Conservation (phyloP, 1,139 yeast genomes). For the Taphrina wiesneri region DNA sequence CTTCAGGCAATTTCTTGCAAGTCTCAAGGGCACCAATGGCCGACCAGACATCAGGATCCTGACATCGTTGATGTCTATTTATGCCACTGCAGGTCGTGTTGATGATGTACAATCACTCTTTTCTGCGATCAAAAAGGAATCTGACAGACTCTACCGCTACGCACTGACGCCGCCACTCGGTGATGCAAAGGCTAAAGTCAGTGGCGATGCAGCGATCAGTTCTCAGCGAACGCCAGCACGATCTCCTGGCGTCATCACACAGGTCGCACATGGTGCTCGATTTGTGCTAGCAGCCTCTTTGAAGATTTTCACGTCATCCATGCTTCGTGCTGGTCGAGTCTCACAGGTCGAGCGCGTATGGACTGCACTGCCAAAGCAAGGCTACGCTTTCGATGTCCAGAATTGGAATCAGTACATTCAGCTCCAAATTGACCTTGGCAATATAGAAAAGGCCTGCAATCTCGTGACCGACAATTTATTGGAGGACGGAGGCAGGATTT, state of each 20-base stretch:
- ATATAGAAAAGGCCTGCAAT: conserved; percentile 9
- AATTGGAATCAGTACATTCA: conserved; percentile 30
- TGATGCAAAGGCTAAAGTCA: neutral
- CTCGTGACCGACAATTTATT: neutral
- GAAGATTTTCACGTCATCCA: conserved; percentile 5
- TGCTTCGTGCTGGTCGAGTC: conserved; percentile 10
- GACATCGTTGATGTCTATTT: conserved; percentile 10
- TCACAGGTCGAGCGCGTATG: conserved; percentile 22
- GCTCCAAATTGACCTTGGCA: conserved; percentile 6
- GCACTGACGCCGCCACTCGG: neutral
- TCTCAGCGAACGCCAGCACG: neutral
- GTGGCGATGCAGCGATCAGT: neutral
- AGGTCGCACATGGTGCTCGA: conserved; percentile 23
- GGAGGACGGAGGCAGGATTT: neutral
- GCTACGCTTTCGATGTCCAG: conserved; percentile 22
- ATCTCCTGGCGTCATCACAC: conserved; percentile 1
- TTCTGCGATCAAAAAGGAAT: conserved; percentile 20
- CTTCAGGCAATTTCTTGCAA: conserved; percentile 15
- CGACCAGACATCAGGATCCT: conserved; percentile 21
- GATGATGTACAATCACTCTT: conserved; percentile 23
- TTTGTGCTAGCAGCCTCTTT: conserved; percentile 12
- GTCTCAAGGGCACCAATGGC: conserved; percentile 11
- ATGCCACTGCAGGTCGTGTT: conserved; percentile 2
- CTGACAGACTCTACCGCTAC: conserved; percentile 24
- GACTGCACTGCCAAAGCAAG: conserved; percentile 19